These are phyloP conservation scores for Ettlia oleoabundans DNA, from an alignment of 139 green algal species.

Conservation along the genomic window DNA sequence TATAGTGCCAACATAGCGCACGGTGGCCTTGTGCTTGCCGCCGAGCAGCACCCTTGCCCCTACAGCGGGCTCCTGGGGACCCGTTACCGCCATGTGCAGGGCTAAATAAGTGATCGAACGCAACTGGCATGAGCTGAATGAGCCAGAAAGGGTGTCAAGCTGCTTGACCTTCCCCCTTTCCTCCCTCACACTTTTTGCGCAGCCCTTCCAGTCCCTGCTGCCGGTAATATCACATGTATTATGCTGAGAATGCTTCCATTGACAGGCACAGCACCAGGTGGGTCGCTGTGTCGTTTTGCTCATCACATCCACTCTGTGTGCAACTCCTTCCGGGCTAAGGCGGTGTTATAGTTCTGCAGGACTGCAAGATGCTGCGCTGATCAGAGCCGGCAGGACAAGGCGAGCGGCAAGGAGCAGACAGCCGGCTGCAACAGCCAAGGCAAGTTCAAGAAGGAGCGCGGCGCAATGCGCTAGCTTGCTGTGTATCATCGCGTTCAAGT, in stretches of 20 bases:
- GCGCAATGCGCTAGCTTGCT: not conserved
- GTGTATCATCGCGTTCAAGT: too few relatives aligned
- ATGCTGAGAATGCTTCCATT: too few relatives aligned
- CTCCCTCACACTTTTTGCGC: too few relatives aligned
- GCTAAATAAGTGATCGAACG: not conserved
- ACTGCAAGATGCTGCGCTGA: not conserved
- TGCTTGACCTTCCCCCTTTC: too few relatives aligned
- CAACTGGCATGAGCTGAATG: not conserved
- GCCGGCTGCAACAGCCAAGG: conserved; percentile 5
- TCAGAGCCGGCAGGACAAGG: not conserved
- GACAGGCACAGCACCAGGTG: too few relatives aligned
- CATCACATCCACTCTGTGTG: too few relatives aligned
- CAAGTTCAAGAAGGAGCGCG: not conserved
- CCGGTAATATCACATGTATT: too few relatives aligned
- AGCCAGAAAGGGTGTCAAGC: too few relatives aligned
- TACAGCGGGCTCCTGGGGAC: not conserved
- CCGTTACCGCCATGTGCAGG: not conserved
- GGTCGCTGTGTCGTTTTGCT: too few relatives aligned
- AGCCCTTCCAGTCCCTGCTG: too few relatives aligned
- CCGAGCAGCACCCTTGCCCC: not conserved
- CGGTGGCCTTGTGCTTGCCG: conserved; percentile 55
- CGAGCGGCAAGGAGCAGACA: not conserved
- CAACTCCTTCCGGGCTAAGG: too few relatives aligned
- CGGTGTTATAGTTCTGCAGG: too few relatives aligned
- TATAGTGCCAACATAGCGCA: conserved; percentile 76